These are phyloP conservation scores for Thielaviopsis ethacetica DNA, from an alignment of 2,329 filamentous ascomycete genomes.

Conservation along the genomic window DNA sequence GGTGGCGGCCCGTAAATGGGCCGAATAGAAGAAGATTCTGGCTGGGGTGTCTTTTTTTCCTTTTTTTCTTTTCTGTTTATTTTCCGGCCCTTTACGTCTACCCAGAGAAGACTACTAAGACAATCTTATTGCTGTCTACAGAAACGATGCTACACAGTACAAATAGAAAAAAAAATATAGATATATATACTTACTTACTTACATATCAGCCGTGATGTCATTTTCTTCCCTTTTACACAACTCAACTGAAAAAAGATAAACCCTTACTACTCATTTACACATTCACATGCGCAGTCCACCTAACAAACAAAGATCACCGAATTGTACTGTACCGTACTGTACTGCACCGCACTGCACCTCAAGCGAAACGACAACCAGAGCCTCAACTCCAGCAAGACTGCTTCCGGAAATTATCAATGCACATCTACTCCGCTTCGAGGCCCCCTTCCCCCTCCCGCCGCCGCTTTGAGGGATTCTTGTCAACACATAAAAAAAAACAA, in stretches of 20 bases:
- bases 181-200: not conserved
- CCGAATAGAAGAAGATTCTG: constrained; percentile 11
- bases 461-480: not conserved
- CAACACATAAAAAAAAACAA: not conserved
- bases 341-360: no score
- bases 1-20: constrained; percentile 12
- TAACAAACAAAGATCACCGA: not conserved
- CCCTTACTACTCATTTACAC: no score
- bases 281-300: no score
- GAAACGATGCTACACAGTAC: no score
- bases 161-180: no score
- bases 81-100: not conserved
- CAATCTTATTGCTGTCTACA: no score
- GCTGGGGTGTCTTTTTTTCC: not conserved
- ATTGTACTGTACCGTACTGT: no score
- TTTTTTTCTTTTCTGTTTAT: not conserved
- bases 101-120: no score
- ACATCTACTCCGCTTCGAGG: not conserved
- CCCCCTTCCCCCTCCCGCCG: not conserved
- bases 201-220: not conserved
- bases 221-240: not conserved
- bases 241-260: not conserved
- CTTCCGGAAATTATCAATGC: not conserved
- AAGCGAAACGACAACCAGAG: not conserved
- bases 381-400: not conserved